Conservation (phyloP, 306 rosid genomes). For the Hippophae tibetana region DNA sequence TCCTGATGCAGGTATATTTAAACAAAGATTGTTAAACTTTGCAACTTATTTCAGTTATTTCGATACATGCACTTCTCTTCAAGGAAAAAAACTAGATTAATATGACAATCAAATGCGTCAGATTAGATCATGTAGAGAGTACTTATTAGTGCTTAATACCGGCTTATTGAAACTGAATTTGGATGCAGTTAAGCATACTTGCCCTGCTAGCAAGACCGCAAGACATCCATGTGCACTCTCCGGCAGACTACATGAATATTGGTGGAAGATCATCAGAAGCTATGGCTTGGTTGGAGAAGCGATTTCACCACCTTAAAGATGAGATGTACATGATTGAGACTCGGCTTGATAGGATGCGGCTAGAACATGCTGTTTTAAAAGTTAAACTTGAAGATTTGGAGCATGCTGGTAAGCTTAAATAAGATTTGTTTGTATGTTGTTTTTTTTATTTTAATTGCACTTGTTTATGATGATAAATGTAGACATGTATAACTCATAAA, state of each 20-base stretch:
- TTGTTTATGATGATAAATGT: not conserved
- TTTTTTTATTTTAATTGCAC: slow-evolving; percentile 7
- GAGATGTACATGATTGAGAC: slow-evolving; percentile 86
- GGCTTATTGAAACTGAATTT: not conserved
- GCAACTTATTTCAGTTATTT: not conserved
- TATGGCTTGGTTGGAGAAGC: slow-evolving; percentile 74
- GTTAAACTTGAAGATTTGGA: slow-evolving; percentile 54
- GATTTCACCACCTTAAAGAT: slow-evolving; percentile 75
- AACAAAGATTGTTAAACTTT: slow-evolving; percentile 6
- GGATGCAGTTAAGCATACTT: slow-evolving; percentile 84
- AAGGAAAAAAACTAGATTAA: no score
- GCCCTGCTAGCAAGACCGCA: slow-evolving; percentile 70
- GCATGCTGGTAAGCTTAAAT: slow-evolving; percentile 22
- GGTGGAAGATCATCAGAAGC: slow-evolving; percentile 45
- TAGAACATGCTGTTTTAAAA: slow-evolving; percentile 61
- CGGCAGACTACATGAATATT: slow-evolving; percentile 29
- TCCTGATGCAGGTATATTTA: slow-evolving; percentile 76
- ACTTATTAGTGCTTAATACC: no score
- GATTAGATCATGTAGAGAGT: no score
- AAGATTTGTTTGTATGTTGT: not conserved
- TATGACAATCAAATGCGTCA: no score
- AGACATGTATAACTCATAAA: not conserved
- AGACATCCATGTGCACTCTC: slow-evolving; percentile 57
- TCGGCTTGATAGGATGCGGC: slow-evolving; percentile 74
- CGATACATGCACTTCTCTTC: not conserved